phyloP scores from a whole-genome alignment of 176 grass and related monocot genomes.

The Oryza officinalis region DNA sequence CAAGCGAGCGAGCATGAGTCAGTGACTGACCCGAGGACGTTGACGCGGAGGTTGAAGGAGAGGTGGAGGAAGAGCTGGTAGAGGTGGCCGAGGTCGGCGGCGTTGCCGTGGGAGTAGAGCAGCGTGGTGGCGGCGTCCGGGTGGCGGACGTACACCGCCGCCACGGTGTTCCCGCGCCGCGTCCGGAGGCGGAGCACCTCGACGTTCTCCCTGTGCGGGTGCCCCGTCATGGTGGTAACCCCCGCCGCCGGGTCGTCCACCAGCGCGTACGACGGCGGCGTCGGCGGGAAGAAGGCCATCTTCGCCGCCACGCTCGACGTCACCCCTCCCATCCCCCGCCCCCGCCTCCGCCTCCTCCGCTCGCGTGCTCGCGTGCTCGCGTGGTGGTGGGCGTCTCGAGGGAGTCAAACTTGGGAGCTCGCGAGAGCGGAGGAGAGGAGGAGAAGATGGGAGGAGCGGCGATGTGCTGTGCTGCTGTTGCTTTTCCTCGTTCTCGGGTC shows the following conservation, averaged over 20 bases:
- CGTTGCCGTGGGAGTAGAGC: slow-evolving; percentile 93
- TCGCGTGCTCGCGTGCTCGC: background rate
- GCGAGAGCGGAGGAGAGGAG: background rate
- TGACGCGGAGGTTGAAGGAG: slow-evolving; percentile 85
- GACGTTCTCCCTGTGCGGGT: slow-evolving; percentile 81
- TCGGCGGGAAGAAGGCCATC: slow-evolving; percentile 92
- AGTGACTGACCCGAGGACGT: slow-evolving; percentile 66
- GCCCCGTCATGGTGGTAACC: slow-evolving; percentile 61
- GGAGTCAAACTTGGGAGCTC: slow-evolving; percentile 22
- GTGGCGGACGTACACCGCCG: slow-evolving; percentile 76
- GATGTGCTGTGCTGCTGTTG: background rate
- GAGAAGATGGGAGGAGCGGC: background rate
- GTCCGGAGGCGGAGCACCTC: slow-evolving; percentile 78
- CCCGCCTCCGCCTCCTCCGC: too few relatives aligned
- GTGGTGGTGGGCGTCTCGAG: background rate
- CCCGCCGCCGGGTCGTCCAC: slow-evolving; percentile 53
- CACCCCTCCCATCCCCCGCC: slow-evolving; percentile 74
- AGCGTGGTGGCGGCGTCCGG: slow-evolving; percentile 70
- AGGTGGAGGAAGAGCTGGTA: slow-evolving; percentile 93
- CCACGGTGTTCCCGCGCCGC: slow-evolving; percentile 57
- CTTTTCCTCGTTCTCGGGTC: slow-evolving; percentile 15
- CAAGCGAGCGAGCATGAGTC: background rate
- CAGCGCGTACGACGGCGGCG: slow-evolving; percentile 82
- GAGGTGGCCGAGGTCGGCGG: slow-evolving; percentile 88
- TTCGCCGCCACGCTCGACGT: slow-evolving; percentile 94